Conservation (phyloP, 805 yeast genomes). For the Isabelozyma gotoi region DNA sequence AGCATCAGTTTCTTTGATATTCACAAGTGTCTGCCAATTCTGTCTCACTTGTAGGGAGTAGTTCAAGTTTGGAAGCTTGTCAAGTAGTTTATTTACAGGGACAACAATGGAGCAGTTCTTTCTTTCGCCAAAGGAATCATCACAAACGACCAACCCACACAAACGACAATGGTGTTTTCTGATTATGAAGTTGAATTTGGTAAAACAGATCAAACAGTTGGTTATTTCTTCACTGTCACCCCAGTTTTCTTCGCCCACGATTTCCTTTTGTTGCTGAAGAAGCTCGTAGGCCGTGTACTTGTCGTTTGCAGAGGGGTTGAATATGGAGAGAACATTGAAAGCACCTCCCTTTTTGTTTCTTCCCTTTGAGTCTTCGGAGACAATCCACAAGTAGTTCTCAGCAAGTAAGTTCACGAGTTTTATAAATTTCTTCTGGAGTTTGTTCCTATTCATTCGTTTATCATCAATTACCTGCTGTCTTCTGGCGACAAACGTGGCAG, state of each 20-base stretch:
- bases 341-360: neutral
- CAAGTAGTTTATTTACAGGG: slow-evolving; percentile 45
- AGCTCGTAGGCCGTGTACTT: slow-evolving; percentile 5
- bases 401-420: slow-evolving; percentile 37
- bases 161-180: slow-evolving; percentile 90
- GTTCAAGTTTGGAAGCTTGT: slow-evolving; percentile 37
- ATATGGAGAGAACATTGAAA: slow-evolving; percentile 1
- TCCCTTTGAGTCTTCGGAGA: neutral
- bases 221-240: slow-evolving; percentile 39
- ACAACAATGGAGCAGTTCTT: slow-evolving; percentile 69
- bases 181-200: slow-evolving; percentile 52
- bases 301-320: neutral
- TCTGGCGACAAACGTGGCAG: slow-evolving; percentile 35
- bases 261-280: slow-evolving; percentile 17
- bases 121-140: slow-evolving; percentile 47
- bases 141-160: slow-evolving; percentile 85
- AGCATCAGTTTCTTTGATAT: slow-evolving; percentile 5
- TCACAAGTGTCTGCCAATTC: slow-evolving; percentile 13
- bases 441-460: slow-evolving; percentile 51
- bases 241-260: slow-evolving; percentile 61
- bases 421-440: slow-evolving; percentile 60
- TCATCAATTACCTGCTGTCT: slow-evolving; percentile 49
- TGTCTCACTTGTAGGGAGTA: slow-evolving; percentile 23
- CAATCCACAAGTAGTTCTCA: slow-evolving; percentile 10
- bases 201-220: slow-evolving; percentile 64